These are phyloP conservation scores for Plectosphaerella sp. DNA, from an alignment of 2,329 filamentous ascomycete genomes.

Conservation along the genomic window DNA sequence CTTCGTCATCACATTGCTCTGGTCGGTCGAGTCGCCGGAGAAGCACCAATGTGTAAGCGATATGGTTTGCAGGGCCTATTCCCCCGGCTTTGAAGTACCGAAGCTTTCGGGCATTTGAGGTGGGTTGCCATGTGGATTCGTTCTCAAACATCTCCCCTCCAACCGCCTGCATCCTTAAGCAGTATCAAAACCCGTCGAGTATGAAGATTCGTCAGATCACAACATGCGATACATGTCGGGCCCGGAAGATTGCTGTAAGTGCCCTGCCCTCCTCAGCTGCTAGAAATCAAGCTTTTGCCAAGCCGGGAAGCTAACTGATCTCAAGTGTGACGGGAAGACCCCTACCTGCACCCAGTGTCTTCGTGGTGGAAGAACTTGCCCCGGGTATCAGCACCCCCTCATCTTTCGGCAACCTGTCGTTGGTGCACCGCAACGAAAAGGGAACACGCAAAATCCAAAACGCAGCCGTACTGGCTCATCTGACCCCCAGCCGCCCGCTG, in stretches of 20 bases:
- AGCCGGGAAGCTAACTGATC: not conserved
- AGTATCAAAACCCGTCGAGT: not conserved
- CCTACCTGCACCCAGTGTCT: conserved; percentile 19
- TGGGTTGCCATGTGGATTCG: too few species aligned
- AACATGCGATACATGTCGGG: conserved; percentile 18
- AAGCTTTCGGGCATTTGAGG: too few species aligned
- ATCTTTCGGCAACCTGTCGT: conserved; percentile 12
- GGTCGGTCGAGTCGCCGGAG: too few species aligned
- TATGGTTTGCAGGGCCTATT: too few species aligned
- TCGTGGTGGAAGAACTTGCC: conserved; percentile 12
- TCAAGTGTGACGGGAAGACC: conserved; percentile 18
- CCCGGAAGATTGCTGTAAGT: conserved; percentile 18
- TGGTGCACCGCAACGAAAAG: not conserved
- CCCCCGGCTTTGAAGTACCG: too few species aligned
- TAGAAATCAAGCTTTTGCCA: not conserved
- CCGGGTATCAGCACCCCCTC: conserved; percentile 18
- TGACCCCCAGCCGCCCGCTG: not conserved
- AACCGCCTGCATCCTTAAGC: too few species aligned
- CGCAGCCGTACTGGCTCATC: not conserved
- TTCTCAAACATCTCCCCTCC: too few species aligned
- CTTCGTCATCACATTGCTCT: too few species aligned
- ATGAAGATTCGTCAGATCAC: conserved; percentile 18
- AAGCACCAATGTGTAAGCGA: too few species aligned
- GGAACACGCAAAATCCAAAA: not conserved
- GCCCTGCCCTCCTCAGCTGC: not conserved